Evolutionary conservation across 495 filamentous ascomycete genomes (phyloP).

Genomic region (Apodospora peruviana): DNA sequence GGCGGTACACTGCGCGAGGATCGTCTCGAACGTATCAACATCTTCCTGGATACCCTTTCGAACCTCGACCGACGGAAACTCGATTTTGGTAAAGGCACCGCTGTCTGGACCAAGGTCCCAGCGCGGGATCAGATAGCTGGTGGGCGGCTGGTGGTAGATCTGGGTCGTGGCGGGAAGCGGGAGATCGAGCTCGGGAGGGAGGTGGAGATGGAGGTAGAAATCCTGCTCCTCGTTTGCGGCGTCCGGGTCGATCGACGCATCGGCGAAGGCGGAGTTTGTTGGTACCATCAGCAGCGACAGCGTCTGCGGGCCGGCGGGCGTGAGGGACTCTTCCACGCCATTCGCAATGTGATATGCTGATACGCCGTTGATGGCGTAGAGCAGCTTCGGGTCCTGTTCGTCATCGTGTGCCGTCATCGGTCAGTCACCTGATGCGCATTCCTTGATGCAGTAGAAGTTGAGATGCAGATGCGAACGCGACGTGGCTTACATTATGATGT

Average conservation of each 20-base stretch:
- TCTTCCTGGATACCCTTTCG: conserved; percentile 78
- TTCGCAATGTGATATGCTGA: conserved; percentile 81
- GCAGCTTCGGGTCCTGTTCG: conserved; percentile 63
- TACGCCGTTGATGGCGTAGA: conserved; percentile 81
- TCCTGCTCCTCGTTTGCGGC: conserved; percentile 70
- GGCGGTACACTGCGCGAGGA: conserved; percentile 89
- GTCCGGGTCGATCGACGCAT: conserved; percentile 50
- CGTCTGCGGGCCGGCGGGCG: conserved; percentile 79
- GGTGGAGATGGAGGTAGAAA: conserved; percentile 89
- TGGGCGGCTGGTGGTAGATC: conserved; percentile 87
- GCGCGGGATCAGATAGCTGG: conserved; percentile 83
- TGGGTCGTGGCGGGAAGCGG: conserved; percentile 88
- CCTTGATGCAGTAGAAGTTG: neutral
- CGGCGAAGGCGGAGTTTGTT: conserved; percentile 66
- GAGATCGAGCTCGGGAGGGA: conserved; percentile 90
- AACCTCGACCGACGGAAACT: conserved; percentile 71
- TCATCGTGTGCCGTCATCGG: conserved; percentile 5
- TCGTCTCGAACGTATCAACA: conserved; percentile 93
- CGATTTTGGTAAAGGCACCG: conserved; percentile 84
- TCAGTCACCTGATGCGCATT: neutral
- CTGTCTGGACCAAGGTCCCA: conserved; percentile 85
- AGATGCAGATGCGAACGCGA: neutral
- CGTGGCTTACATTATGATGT: conserved; percentile 38
- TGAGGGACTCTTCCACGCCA: conserved; percentile 77
- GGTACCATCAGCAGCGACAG: conserved; percentile 92